Percentiles rank a stretch among this genome's conserved stretches.
Conservation (phyloP, 2,329 filamentous ascomycete species). For the Pestalotiopsis sp. region DNA sequence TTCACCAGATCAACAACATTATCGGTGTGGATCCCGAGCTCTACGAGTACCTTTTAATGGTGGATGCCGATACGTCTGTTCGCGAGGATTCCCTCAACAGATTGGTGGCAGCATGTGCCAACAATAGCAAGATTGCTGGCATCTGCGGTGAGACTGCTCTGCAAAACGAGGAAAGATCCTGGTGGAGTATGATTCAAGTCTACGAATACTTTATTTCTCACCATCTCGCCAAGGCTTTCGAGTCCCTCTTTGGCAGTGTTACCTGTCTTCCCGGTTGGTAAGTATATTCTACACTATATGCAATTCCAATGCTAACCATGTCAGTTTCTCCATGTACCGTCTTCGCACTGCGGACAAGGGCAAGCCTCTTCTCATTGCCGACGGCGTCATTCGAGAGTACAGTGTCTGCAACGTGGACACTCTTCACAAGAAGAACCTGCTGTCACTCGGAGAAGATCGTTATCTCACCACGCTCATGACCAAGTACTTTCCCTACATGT, state of each 20-base stretch:
- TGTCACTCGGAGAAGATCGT: slow-evolving; percentile 81
- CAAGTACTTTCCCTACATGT: slow-evolving; percentile 94
- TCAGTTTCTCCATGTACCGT: slow-evolving; percentile 98
- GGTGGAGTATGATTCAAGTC: slow-evolving; percentile 99
- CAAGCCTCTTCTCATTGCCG: slow-evolving; percentile 90
- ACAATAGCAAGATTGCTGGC: slow-evolving; percentile 94
- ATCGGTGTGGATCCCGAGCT: slow-evolving; percentile 97
- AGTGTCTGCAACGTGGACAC: slow-evolving; percentile 89
- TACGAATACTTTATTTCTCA: slow-evolving; percentile 99
- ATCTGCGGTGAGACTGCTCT: slow-evolving; percentile 97
- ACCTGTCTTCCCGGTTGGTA: slow-evolving; percentile 99
- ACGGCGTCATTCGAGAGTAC: slow-evolving; percentile 86
- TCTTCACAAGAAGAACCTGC: slow-evolving; percentile 83
- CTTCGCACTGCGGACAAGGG: slow-evolving; percentile 91
- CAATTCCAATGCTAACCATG: slow-evolving; percentile 16
- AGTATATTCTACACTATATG: slow-evolving; percentile 39
- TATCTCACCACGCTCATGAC: slow-evolving; percentile 96
- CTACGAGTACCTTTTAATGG: slow-evolving; percentile 96
- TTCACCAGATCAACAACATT: slow-evolving; percentile 99
- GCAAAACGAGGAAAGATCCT: slow-evolving; percentile 91
- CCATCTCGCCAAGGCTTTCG: slow-evolving; percentile 94
- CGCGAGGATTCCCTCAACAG: slow-evolving; percentile 90
- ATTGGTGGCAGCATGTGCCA: slow-evolving; percentile 87
- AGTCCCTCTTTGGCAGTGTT: slow-evolving; percentile 95
- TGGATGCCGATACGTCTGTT: slow-evolving; percentile 96